Evolutionary conservation across 805 yeast genomes (phyloP).

Genomic region (Yueomyces sp.): DNA sequence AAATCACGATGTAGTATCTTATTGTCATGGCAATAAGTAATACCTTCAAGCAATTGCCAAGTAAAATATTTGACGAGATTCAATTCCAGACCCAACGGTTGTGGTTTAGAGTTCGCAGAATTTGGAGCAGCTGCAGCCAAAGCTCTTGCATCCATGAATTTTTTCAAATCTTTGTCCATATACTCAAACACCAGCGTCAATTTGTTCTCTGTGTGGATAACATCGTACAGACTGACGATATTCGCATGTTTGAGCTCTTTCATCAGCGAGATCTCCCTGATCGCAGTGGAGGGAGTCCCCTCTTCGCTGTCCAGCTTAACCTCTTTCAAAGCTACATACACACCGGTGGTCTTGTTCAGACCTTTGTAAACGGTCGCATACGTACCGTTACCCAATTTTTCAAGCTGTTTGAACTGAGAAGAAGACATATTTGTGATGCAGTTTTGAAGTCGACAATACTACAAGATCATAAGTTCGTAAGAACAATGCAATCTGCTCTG

Average conservation of each 20-base stretch:
- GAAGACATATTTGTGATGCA: too few relatives aligned
- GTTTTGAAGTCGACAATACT: too few relatives aligned
- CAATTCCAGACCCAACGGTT: slow-evolving; percentile 25
- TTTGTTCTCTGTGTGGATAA: slow-evolving; percentile 92
- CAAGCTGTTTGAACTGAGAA: slow-evolving; percentile 22
- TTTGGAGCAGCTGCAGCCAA: slow-evolving; percentile 10
- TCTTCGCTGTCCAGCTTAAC: slow-evolving; percentile 94
- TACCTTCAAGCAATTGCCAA: slow-evolving; percentile 84
- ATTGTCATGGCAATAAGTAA: slow-evolving; percentile 87
- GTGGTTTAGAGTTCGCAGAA: slow-evolving; percentile 3
- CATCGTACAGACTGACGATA: slow-evolving; percentile 82
- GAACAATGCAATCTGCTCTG: too few relatives aligned
- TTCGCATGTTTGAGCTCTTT: slow-evolving; percentile 91
- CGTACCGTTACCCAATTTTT: slow-evolving; percentile 46
- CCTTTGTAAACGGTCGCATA: slow-evolving; percentile 98
- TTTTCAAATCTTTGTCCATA: slow-evolving; percentile 86
- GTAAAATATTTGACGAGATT: slow-evolving; percentile 77
- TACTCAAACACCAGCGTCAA: slow-evolving; percentile 87
- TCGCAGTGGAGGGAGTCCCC: slow-evolving; percentile 97
- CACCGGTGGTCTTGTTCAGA: slow-evolving; percentile 75
- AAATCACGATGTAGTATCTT: slow-evolving; percentile 90
- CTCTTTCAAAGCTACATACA: slow-evolving; percentile 92
- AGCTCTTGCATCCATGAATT: slow-evolving; percentile 76
- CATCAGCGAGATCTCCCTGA: slow-evolving; percentile 85
- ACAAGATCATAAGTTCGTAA: too few relatives aligned